A percentile compares a stretch with the other conserved stretches of the same genome.
These are phyloP conservation scores for Atkinsonella texensis DNA, from an alignment of 2,329 filamentous ascomycete genomes.

Conservation along the genomic window DNA sequence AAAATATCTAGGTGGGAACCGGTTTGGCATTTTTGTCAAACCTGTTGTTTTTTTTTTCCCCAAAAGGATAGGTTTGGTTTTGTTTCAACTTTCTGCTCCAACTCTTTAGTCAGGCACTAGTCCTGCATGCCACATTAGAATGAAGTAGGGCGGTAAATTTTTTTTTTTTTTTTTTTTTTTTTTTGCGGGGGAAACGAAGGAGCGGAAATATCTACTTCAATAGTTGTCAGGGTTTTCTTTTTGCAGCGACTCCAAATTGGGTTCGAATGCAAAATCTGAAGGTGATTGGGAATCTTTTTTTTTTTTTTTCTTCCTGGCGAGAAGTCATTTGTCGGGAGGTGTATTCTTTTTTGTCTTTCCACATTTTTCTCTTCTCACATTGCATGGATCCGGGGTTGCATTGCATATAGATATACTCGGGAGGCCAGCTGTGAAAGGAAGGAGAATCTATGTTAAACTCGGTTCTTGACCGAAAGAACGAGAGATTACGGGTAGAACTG, in stretches of 20 bases:
- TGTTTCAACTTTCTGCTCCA: neutral
- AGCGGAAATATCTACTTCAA: neutral
- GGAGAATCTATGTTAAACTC: neutral
- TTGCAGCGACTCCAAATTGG: neutral
- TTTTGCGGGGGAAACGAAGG: neutral
- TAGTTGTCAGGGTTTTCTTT: neutral
- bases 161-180: neutral
- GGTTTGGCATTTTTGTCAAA: neutral
- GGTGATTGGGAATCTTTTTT: neutral
- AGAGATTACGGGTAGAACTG: too few relatives aligned
- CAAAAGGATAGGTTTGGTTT: neutral
- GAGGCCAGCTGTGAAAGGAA: slow-evolving; percentile 3
- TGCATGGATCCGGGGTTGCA: slow-evolving; percentile 2
- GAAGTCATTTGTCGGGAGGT: neutral
- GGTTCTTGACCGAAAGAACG: neutral
- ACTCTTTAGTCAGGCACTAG: neutral
- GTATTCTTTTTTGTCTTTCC: neutral
- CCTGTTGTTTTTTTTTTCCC: neutral
- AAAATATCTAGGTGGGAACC: neutral
- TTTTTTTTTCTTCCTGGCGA: neutral
- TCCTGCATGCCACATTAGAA: slow-evolving; percentile 3
- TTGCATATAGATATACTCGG: slow-evolving; percentile 4
- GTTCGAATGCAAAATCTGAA: neutral
- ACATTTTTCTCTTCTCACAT: neutral
- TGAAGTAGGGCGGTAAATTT: slow-evolving; percentile 1